Evolutionary conservation across 2,329 filamentous ascomycete species (phyloP).

Genomic region (Pyrenochaeta sp.): DNA sequence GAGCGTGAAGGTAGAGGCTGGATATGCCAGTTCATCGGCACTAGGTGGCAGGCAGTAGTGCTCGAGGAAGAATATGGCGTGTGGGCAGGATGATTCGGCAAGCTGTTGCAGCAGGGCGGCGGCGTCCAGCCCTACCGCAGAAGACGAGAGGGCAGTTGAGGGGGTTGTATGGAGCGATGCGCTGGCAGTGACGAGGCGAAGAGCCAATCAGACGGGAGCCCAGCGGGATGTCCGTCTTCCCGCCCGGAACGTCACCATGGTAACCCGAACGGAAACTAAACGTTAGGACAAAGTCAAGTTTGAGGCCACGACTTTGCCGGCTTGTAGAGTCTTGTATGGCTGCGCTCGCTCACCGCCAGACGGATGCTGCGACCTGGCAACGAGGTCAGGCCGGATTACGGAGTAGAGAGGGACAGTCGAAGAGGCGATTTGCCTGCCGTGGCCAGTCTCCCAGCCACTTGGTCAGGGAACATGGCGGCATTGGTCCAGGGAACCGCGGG

Average conservation of each 20-base stretch:
- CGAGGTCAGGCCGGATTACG: neutral
- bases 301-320: constrained; percentile 1
- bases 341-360: neutral
- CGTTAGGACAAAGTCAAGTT: constrained; percentile 1
- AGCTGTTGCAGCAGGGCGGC: constrained; percentile 1
- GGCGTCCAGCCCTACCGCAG: constrained; percentile 19
- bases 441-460: neutral
- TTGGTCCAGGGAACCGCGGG: too few relatives aligned
- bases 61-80: neutral
- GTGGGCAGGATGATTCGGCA: constrained; percentile 19
- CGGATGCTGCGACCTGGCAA: neutral
- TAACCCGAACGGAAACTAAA: constrained; percentile 4
- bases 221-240: neutral
- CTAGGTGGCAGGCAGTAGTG: constrained; percentile 5
- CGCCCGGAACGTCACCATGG: constrained; percentile 3
- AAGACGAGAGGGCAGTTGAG: constrained; percentile 5
- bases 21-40: constrained; percentile 28
- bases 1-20: neutral
- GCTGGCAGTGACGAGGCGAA: constrained; percentile 28
- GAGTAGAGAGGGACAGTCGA: neutral
- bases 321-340: neutral
- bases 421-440: neutral
- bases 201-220: neutral
- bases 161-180: constrained; percentile 32
- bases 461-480: too few relatives aligned